A percentile compares a stretch with the other conserved stretches of the same genome.
These are phyloP conservation scores for Colletotrichum lindemuthianum DNA, from an alignment of 2,329 filamentous ascomycete species.

Conservation along the genomic window DNA sequence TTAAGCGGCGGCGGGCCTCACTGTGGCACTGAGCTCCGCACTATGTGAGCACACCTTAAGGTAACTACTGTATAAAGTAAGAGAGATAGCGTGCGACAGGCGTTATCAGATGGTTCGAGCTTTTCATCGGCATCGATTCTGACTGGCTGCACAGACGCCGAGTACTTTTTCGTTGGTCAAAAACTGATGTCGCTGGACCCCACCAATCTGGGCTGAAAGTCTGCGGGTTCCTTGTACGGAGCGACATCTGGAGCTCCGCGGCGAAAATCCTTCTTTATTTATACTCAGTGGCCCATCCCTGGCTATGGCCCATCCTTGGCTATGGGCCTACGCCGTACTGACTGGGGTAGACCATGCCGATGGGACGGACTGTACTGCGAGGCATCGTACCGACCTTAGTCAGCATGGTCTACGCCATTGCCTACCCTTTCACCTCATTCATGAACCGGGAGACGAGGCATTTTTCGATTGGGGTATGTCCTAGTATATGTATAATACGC, in stretches of 20 bases:
- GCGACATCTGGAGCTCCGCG: constrained; percentile 1
- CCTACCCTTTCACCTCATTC: too few relatives aligned
- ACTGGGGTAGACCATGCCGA: too few relatives aligned
- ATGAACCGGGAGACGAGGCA: too few relatives aligned
- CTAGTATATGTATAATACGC: too few relatives aligned
- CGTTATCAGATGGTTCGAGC: constrained; percentile 13
- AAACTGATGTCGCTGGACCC: constrained; percentile 1
- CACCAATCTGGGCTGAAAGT: not conserved
- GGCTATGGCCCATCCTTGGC: too few relatives aligned
- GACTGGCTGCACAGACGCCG: constrained; percentile 15
- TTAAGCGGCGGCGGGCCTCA: constrained; percentile 5
- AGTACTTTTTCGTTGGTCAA: constrained; percentile 1
- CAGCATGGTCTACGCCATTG: too few relatives aligned
- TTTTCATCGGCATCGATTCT: not conserved
- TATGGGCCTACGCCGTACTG: too few relatives aligned
- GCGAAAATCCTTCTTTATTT: not conserved
- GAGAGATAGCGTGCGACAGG: constrained; percentile 4
- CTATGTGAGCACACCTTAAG: not conserved
- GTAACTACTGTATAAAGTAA: constrained; percentile 3
- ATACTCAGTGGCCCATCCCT: too few relatives aligned
- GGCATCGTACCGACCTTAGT: too few relatives aligned
- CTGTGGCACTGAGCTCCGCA: not conserved
- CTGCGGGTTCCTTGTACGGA: too few relatives aligned
- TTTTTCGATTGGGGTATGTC: too few relatives aligned
- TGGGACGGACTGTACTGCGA: too few relatives aligned